Percentiles rank a stretch among this genome's conserved stretches.
Evolutionary conservation across 441 rosid species (phyloP).

Genomic region (Biscutella laevigata): DNA sequence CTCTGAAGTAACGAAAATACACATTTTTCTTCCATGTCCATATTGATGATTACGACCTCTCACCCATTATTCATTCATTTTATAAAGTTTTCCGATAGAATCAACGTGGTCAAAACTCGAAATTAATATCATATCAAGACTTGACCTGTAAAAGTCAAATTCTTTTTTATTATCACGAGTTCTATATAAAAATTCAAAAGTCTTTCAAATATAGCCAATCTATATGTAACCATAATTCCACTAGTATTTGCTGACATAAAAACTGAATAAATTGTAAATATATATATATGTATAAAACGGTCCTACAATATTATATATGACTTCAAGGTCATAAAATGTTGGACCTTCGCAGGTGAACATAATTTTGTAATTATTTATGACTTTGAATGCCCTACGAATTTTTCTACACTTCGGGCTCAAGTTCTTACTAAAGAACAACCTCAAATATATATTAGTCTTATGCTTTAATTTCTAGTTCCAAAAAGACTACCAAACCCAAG

Average conservation of each 20-base stretch:
- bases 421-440: background rate
- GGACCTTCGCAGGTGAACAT: constrained; percentile 1
- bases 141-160: constrained; percentile 22
- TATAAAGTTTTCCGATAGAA: background rate
- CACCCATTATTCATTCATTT: constrained; percentile 2
- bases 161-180: background rate
- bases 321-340: background rate
- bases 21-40: constrained; percentile 8
- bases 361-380: background rate
- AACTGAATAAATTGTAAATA: constrained; percentile 17
- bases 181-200: background rate
- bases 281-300: no score
- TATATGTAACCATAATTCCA: constrained; percentile 15
- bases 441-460: background rate
- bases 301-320: constrained; percentile 5
- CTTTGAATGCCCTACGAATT: background rate
- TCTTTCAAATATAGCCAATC: constrained; percentile 16
- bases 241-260: background rate
- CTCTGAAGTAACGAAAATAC: constrained; percentile 12
- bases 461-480: background rate
- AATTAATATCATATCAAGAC: constrained; percentile 16
- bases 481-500: background rate
- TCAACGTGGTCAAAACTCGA: background rate
- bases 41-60: constrained; percentile 13
- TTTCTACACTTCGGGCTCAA: background rate